phyloP scores from a whole-genome alignment of 495 filamentous ascomycete species.

The Penicillium subrubescens region DNA sequence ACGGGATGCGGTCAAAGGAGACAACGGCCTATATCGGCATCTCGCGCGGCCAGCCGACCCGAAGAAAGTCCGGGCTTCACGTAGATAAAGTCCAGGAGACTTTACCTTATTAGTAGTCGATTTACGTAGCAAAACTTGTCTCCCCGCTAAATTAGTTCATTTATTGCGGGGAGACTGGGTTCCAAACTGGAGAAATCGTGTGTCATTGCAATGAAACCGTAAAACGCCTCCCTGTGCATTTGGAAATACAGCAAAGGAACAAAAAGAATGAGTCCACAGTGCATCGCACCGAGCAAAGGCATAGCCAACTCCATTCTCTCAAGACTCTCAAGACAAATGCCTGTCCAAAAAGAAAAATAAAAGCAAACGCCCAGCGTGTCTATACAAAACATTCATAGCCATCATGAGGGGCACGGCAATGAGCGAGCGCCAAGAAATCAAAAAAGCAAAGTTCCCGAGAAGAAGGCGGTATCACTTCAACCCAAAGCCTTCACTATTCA shows the following conservation, averaged over 20 bases:
- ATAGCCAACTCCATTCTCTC: background rate
- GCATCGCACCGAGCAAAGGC: slow-evolving; percentile 3
- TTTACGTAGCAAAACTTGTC: background rate
- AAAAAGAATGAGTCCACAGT: background rate
- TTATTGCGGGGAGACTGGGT: background rate
- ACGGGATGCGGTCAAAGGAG: background rate
- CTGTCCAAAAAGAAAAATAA: slow-evolving; percentile 2
- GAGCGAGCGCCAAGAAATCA: slow-evolving; percentile 12
- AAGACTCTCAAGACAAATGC: background rate
- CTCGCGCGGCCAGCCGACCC: background rate
- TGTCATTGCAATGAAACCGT: background rate
- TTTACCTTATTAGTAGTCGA: background rate
- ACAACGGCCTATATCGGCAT: background rate
- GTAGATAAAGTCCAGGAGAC: background rate
- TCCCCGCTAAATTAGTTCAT: background rate
- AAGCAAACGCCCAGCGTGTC: slow-evolving; percentile 21
- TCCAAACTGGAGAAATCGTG: background rate
- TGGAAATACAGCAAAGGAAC: background rate
- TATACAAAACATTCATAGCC: slow-evolving; percentile 7
- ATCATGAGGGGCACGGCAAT: background rate
- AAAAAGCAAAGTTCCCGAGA: background rate
- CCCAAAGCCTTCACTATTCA: slow-evolving; percentile 92
- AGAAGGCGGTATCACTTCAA: slow-evolving; percentile 61
- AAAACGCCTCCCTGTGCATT: slow-evolving; percentile 3
- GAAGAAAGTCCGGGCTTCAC: background rate